Base-by-base conservation (phyloP, 768 basidiomycete genomes). In the Tricholoma saponaceum region DNA sequence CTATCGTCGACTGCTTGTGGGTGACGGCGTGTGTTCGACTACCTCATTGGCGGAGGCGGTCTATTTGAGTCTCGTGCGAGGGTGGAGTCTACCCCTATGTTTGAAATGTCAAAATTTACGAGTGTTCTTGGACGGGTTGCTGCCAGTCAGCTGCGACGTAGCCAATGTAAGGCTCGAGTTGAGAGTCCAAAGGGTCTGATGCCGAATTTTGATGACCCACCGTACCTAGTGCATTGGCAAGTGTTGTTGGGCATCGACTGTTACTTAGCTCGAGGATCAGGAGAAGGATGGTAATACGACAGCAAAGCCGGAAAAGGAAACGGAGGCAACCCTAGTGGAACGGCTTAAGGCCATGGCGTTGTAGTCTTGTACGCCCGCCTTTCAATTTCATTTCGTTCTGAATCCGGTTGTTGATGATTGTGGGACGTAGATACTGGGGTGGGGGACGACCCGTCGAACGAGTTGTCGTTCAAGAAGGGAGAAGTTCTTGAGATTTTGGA, bases 401-500 rank as follows among this genome's bases (percentile, higher is more conserved):
- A 22, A 7, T 5, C 18, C 26, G 5, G 20, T 14, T 6, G 16
- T 9, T 53, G 12, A 43, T 16, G 2, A 22, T 23, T 23, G 52
- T 7, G 46, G 8, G 26, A n/a, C 10, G 28, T 69, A 94, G 92
- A 94, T 72, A 79, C 75, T n/a, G 90, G 85, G 3, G 86, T 83
- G 2, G 70, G 82, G 0, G 84, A 88, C 35, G 95, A 97, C 66
- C 86, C n/a, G n/a, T n/a, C 92, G 2, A 89, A 86, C 65, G 95
- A 98, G 69, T 81, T 97, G 8, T 83, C 86, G 20, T 95, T 98
- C 70, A 68, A 75, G 47, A 93, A 94, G 71, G 92, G 91, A 23
- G 95, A 97, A 63, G 75, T 88, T 3, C 76, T 98, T 56, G 85
- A 91, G 53, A 84, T 98, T 46, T 66, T 89, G 44, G 92, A 96